phyloP scores from a whole-genome alignment of 306 rosid genomes.

The Ormosia emarginata region DNA sequence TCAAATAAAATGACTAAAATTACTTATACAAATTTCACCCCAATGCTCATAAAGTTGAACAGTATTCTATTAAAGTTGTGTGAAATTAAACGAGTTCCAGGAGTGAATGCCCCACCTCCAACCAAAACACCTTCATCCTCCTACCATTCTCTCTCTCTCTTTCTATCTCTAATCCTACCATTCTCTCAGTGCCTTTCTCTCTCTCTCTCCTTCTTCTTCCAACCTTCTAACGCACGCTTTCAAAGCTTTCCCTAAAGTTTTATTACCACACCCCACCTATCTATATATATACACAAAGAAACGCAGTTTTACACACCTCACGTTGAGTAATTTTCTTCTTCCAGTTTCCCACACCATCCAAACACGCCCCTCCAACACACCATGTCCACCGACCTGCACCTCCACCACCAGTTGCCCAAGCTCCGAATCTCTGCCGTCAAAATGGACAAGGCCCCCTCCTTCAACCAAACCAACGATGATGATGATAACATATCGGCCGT shows the following conservation, averaged over 20 bases:
- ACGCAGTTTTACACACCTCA: conserved; percentile 29
- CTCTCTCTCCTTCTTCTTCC: neutral
- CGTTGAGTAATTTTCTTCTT: conserved; percentile 3
- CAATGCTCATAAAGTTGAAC: neutral
- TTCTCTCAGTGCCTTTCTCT: neutral
- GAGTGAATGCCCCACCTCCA: conserved; percentile 29
- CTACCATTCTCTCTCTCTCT: neutral
- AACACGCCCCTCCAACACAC: neutral
- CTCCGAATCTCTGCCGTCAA: conserved; percentile 18
- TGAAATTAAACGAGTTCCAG: neutral
- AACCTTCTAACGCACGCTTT: conserved; percentile 49
- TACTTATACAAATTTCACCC: neutral
- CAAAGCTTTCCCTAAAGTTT: conserved; percentile 31
- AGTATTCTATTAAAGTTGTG: neutral
- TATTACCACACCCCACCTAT: neutral
- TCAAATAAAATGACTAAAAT: neutral
- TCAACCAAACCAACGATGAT: neutral
- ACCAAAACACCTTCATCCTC: conserved; percentile 9
- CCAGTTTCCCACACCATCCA: neutral
- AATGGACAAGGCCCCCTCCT: neutral
- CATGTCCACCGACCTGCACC: conserved; percentile 42
- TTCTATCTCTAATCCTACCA: neutral
- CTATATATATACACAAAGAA: conserved; percentile 13
- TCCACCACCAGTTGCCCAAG: conserved; percentile 23
- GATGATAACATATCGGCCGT: too few species aligned